Evolutionary conservation across 2,329 filamentous ascomycete genomes (phyloP).

Genomic region (Aspergillus pseudotamarii): DNA sequence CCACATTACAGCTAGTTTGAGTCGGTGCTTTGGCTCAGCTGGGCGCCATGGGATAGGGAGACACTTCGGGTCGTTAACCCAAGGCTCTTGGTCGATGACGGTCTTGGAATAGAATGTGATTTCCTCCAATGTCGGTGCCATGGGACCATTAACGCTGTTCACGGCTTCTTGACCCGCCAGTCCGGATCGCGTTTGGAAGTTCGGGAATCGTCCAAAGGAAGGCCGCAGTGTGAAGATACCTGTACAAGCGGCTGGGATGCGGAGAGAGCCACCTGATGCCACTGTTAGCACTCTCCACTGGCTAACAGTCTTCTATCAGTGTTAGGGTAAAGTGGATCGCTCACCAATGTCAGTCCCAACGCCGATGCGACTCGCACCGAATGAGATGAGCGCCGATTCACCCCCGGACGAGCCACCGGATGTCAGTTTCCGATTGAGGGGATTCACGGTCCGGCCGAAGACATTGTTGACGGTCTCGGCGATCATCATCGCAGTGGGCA

Average conservation of each 20-base stretch:
- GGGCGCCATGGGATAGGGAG: slow-evolving; percentile 61
- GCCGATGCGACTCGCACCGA: slow-evolving; percentile 34
- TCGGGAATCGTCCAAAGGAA: slow-evolving; percentile 44
- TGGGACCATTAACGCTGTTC: slow-evolving; percentile 64
- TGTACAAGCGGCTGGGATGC: slow-evolving; percentile 45
- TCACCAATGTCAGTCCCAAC: slow-evolving; percentile 45
- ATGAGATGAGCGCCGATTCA: slow-evolving; percentile 38
- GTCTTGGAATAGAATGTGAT: slow-evolving; percentile 58
- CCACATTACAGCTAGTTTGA: slow-evolving; percentile 63
- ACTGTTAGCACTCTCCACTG: not conserved
- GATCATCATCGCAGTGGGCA: slow-evolving; percentile 48
- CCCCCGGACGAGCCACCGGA: slow-evolving; percentile 42
- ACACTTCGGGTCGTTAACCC: slow-evolving; percentile 60
- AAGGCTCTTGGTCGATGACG: slow-evolving; percentile 54
- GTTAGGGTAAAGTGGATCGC: not conserved
- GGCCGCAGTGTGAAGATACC: slow-evolving; percentile 44
- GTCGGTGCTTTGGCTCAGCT: slow-evolving; percentile 23
- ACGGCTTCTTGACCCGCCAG: slow-evolving; percentile 68
- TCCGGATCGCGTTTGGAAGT: slow-evolving; percentile 51
- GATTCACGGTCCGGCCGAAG: slow-evolving; percentile 45
- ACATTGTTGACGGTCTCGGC: slow-evolving; percentile 47
- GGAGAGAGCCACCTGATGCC: slow-evolving; percentile 36
- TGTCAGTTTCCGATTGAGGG: slow-evolving; percentile 36
- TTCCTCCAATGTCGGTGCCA: slow-evolving; percentile 60
- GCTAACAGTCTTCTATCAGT: too few species aligned